These are phyloP conservation scores for Colletotrichum ledebouriae DNA, from an alignment of 2,329 filamentous ascomycete species.

Conservation along the genomic window DNA sequence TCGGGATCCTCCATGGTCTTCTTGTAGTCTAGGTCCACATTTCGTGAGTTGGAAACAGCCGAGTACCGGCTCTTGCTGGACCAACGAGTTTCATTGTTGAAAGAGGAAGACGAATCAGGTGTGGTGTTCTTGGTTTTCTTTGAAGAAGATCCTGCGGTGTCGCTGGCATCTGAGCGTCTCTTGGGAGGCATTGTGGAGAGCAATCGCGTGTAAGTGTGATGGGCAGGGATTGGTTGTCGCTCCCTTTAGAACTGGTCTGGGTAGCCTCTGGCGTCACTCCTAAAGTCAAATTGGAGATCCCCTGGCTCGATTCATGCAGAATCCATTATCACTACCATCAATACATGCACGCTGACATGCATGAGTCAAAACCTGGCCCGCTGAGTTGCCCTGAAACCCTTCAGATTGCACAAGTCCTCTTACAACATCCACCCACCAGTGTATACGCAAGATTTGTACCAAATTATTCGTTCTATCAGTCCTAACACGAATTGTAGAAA, in stretches of 20 bases:
- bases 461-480: too few species aligned
- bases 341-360: too few species aligned
- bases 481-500: too few species aligned
- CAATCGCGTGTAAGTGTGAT: neutral
- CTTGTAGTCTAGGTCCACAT: constrained; percentile 50
- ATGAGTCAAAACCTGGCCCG: too few species aligned
- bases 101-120: neutral
- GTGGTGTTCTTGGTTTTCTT: constrained; percentile 25
- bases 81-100: constrained; percentile 9
- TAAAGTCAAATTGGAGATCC: constrained; percentile 1
- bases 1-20: constrained; percentile 45
- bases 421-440: too few species aligned
- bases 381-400: too few species aligned
- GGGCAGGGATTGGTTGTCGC: neutral
- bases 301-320: neutral
- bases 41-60: constrained; percentile 51
- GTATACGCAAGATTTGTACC: too few species aligned
- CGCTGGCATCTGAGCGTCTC: constrained; percentile 17
- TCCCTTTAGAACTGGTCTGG: too few species aligned
- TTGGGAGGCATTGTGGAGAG: constrained; percentile 21
- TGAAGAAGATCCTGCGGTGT: constrained; percentile 7
- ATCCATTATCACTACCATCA: too few species aligned
- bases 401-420: too few species aligned
- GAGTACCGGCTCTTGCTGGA: constrained; percentile 49
- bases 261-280: neutral